Percentiles rank a stretch among this genome's conserved stretches.
phyloP scores from a whole-genome alignment of 257 asterid genomes.

The Echites panduratus region DNA sequence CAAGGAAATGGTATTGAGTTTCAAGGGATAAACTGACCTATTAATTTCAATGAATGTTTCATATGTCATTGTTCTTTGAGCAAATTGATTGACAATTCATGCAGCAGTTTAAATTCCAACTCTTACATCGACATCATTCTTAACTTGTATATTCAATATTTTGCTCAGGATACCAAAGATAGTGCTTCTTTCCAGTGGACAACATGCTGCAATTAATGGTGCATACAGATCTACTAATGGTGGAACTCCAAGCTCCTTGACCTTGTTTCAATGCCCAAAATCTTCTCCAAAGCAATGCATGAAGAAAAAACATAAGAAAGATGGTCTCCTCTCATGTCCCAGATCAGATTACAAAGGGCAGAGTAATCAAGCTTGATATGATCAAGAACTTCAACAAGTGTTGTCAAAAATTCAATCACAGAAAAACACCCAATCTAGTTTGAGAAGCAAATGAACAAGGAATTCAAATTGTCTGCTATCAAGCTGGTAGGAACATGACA shows the following conservation, averaged over 20 bases:
- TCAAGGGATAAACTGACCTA: no score
- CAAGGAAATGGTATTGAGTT: no score
- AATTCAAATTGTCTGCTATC: background rate
- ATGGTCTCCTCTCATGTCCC: background rate
- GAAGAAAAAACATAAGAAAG: background rate
- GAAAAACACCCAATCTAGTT: background rate
- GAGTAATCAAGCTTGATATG: background rate
- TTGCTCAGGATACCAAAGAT: background rate
- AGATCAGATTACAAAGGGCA: background rate
- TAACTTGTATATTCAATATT: background rate
- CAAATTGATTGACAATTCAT: background rate
- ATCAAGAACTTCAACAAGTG: background rate
- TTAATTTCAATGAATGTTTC: background rate
- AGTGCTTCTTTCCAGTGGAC: background rate
- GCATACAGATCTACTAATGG: background rate
- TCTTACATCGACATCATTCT: background rate
- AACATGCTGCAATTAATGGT: background rate
- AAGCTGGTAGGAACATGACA: background rate
- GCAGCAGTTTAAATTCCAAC: background rate
- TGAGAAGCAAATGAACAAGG: background rate
- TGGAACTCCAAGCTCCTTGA: background rate
- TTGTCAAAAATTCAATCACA: background rate
- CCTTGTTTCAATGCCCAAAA: background rate
- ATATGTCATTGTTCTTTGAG: background rate
- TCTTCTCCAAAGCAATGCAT: background rate